These are phyloP conservation scores for Malassezia caprae DNA, from an alignment of 1,284 basidiomycete genomes.

Conservation along the genomic window DNA sequence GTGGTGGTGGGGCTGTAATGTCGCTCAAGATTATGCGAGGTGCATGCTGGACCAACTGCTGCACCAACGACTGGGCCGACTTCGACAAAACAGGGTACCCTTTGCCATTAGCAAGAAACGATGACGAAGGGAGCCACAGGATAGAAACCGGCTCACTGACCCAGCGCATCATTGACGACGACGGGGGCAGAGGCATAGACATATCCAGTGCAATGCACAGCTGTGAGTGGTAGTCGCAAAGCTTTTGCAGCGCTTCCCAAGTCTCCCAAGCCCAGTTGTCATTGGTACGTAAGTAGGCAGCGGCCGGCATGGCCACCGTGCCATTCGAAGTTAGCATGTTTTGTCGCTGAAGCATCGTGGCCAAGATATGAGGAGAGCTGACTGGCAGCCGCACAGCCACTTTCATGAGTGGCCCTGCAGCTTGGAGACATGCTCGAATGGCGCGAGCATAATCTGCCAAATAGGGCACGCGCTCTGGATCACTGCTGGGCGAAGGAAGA, in stretches of 20 bases:
- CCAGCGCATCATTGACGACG: slow-evolving; percentile 68
- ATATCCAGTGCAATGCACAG: slow-evolving; percentile 73
- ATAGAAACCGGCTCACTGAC: slow-evolving; percentile 78
- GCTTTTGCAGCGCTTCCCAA: slow-evolving; percentile 83
- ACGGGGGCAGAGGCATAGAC: slow-evolving; percentile 59
- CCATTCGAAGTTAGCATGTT: slow-evolving; percentile 18
- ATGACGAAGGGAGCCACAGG: slow-evolving; percentile 74
- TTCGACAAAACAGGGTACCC: slow-evolving; percentile 95
- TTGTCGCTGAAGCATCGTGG: slow-evolving; percentile 28
- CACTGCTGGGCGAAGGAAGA: slow-evolving; percentile 76
- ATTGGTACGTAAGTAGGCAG: slow-evolving; percentile 66
- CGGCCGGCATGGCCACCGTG: slow-evolving; percentile 47
- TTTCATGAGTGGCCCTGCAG: slow-evolving; percentile 34
- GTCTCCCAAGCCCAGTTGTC: slow-evolving; percentile 67
- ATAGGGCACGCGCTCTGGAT: slow-evolving; percentile 55
- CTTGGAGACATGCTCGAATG: slow-evolving; percentile 50
- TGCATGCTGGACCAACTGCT: slow-evolving; percentile 24
- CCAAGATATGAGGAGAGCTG: slow-evolving; percentile 30
- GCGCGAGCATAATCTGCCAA: slow-evolving; percentile 85
- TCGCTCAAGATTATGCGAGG: slow-evolving; percentile 31
- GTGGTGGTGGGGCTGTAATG: slow-evolving; percentile 26
- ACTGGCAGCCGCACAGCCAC: slow-evolving; percentile 40
- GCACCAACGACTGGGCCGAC: slow-evolving; percentile 41
- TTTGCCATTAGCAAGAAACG: slow-evolving; percentile 90
- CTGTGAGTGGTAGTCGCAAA: slow-evolving; percentile 76